Evolutionary conservation across 768 basidiomycete genomes (phyloP).

Genomic region (Solioccasus polychromus): DNA sequence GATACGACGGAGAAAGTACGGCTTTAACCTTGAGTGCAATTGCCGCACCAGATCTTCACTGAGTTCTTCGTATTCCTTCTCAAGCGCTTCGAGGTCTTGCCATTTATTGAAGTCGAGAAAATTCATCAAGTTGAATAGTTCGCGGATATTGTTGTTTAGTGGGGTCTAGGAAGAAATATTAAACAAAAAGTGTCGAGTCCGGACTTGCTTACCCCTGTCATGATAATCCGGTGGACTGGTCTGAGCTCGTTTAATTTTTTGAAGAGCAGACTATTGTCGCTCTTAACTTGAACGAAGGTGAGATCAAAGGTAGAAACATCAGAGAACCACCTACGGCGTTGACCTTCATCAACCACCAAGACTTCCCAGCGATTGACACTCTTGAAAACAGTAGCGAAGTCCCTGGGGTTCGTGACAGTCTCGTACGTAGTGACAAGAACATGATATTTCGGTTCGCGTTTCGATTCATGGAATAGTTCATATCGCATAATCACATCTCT

Average conservation of each 20-base stretch:
- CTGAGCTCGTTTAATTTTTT: conserved; percentile 79
- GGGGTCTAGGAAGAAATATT: conserved; percentile 58
- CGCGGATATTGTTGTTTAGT: conserved; percentile 94
- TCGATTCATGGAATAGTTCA: conserved; percentile 67
- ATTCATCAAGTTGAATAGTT: conserved; percentile 96
- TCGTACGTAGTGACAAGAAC: conserved; percentile 95
- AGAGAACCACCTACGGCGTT: conserved; percentile 60
- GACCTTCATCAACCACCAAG: conserved; percentile 92
- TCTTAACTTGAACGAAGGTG: conserved; percentile 63
- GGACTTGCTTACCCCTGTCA: conserved; percentile 70
- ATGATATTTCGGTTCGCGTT: conserved; percentile 69
- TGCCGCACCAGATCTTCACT: conserved; percentile 78
- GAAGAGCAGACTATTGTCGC: conserved; percentile 75
- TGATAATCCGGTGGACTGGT: conserved; percentile 75
- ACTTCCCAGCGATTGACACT: conserved; percentile 87
- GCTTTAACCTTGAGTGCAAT: conserved; percentile 74
- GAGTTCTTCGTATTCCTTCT: conserved; percentile 72
- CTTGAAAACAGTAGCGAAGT: conserved; percentile 76
- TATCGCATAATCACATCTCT: conserved; percentile 78
- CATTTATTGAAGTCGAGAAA: conserved; percentile 82
- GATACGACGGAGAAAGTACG: conserved; percentile 90
- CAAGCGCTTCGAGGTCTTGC: conserved; percentile 71
- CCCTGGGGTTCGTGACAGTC: conserved; percentile 63
- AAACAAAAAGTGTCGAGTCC: background rate
- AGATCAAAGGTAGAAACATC: background rate